These are phyloP conservation scores for Neofusicoccum laricinum DNA, from an alignment of 2,329 filamentous ascomycete species.

Conservation along the genomic window DNA sequence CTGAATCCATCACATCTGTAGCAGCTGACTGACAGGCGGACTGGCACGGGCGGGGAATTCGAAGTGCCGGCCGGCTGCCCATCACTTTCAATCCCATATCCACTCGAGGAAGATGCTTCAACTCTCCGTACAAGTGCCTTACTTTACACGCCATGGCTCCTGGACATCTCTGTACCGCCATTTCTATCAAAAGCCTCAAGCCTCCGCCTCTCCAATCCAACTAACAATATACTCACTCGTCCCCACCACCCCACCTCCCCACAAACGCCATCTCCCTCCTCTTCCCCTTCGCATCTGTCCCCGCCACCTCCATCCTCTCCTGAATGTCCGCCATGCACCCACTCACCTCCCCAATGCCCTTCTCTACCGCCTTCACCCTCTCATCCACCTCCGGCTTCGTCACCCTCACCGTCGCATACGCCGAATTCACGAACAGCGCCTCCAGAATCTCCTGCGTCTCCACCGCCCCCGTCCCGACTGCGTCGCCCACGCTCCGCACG, in stretches of 20 bases:
- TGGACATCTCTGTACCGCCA: no score
- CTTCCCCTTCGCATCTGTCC: background rate
- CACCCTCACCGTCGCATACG: conserved; percentile 29
- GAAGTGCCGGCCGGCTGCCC: no score
- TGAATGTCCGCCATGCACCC: conserved; percentile 35
- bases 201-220: background rate
- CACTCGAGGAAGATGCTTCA: no score
- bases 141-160: no score
- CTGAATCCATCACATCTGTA: no score
- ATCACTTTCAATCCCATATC: no score
- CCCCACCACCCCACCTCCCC: conserved; percentile 8
- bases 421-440: conserved; percentile 38
- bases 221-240: background rate
- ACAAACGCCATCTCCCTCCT: conserved; percentile 11
- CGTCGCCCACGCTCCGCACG: conserved; percentile 33
- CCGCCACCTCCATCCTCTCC: conserved; percentile 28
- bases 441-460: conserved; percentile 36
- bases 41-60: no score
- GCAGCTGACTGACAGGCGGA: no score
- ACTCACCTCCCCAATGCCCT: conserved; percentile 35
- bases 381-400: conserved; percentile 27
- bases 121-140: background rate
- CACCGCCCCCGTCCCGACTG: conserved; percentile 34
- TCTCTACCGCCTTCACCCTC: conserved; percentile 35
- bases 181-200: no score